Evolutionary conservation across 495 filamentous ascomycete species (phyloP), one percentile per base, ranked within the genome.

Genomic region (Hypomontagnella submonticulosa): DNA sequence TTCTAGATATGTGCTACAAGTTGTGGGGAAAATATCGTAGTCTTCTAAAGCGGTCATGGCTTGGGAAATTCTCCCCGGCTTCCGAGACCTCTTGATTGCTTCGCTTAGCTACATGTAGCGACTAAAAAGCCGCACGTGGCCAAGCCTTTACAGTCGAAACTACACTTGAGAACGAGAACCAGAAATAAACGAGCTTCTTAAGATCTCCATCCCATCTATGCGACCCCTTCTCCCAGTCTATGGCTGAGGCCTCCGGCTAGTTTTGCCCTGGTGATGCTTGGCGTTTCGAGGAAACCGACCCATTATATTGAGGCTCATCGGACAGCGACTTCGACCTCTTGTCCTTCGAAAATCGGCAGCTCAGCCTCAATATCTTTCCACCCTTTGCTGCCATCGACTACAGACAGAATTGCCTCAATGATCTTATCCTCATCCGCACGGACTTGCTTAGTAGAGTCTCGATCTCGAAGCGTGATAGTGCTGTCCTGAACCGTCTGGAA

Each of bases 401-500:
- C 73, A n/a, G 73, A 74, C 71, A 78, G 76, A 55, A 92, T 84
- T 51, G 88, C 88, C n/a, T 77, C 78, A 36, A 90, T 70, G 47
- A 92, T 86, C 67, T 82, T 84, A 30, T 88, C 83, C 67, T 86
- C 77, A 19, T 80, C 79, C 11, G 87, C 87, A 27, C 90, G 82
- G 43, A 92, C 88, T 76, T 93, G 90, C 68, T 85, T 85, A 15
- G 86, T 93, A 30, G 83, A 84, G 73, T 92, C 89, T 23, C 89
- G 82, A 59, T 92, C 90, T 50, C 90, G 75, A 53, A 93, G 78
- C n/a, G 90, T 93, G 61, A 90, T 78, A 2, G 85, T 85, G 60
- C 79, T 81, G 70, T 92, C 90, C 73, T 91, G 82, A 38, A 92
- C 68, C 19, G 87, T 89, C 78, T 92, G 87, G 80, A 92, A 93